Evolutionary conservation across 208 protist species (phyloP), one percentile per base, ranked within the genome.

Genomic region (Acanthamoeba quina): DNA sequence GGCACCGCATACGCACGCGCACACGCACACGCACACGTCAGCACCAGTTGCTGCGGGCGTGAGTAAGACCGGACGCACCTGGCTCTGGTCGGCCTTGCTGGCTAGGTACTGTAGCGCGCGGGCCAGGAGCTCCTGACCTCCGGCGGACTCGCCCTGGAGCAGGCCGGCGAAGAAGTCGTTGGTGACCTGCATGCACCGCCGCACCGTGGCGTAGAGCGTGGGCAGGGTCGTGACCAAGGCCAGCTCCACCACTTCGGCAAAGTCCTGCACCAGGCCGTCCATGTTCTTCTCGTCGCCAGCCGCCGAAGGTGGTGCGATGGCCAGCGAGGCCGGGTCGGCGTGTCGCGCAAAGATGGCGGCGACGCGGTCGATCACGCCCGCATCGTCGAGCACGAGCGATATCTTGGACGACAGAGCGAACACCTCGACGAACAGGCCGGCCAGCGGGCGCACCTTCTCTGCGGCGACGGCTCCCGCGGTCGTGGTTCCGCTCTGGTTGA

Each of bases 331-430:
- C 31, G 70, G 70, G 41, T 78, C 70, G 34, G 41, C 70, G 19
- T 78, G 70, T 5, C 70, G 70, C 31, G 70, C 70, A 3, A 78
- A 78, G 70, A 78, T 37, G 70, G 70, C 29, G 2, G 70, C 70
- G 24, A 78, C 70, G 11, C 70, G 70, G 34, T 78, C 34, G 41
- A 7, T 29, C 31, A 78, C 13, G 19, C 9, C 3, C 5, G 34
- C 70, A 24, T 78, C 70, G 31, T 78, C 41, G 31, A 78, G 70
- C 41, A 78, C 70, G 70, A 78, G 70, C 34, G 70, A 78, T 21
- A 78, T 78, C 70, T 78, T 78, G 70, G 70, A 78, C 70, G 70
- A 78, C 24, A 78, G 70, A 1, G 70, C 70, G 41, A 78, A 78
- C 17, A 78, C 70, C 70, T 78, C 70, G 34, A 78, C 31, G 70